Evolutionary conservation across 768 basidiomycete species (phyloP).

Genomic region (Clavaria fumosa): DNA sequence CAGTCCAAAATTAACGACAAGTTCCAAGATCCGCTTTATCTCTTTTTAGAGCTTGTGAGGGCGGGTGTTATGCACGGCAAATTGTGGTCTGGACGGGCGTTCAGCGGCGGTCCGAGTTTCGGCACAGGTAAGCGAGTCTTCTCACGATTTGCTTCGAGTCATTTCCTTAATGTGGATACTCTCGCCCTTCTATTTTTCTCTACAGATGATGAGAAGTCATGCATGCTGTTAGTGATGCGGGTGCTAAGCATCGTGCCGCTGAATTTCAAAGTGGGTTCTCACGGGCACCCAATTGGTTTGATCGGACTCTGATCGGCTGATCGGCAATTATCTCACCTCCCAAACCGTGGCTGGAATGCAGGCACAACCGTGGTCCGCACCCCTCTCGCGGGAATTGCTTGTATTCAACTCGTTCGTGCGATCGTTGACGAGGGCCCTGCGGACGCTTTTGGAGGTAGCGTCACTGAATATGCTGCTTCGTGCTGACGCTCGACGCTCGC

Average conservation of each 20-base stretch:
- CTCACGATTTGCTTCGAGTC: constrained; percentile 21
- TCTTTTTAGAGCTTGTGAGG: constrained; percentile 89
- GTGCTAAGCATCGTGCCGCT: constrained; percentile 90
- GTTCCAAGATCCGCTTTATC: constrained; percentile 91
- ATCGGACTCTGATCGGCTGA: constrained; percentile 1
- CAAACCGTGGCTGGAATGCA: no score
- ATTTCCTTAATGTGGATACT: constrained; percentile 10
- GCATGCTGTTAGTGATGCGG: constrained; percentile 93
- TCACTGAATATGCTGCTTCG: constrained; percentile 88
- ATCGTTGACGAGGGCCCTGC: constrained; percentile 76
- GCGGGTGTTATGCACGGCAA: constrained; percentile 97
- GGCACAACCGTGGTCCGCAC: constrained; percentile 89
- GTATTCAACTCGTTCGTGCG: constrained; percentile 98
- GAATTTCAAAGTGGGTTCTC: constrained; percentile 88
- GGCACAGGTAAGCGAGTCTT: constrained; percentile 50
- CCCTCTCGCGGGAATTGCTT: constrained; percentile 87
- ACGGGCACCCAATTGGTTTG: no score
- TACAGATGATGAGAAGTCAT: constrained; percentile 83
- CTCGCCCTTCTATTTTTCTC: constrained; percentile 15
- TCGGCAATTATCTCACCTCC: constrained; percentile 9
- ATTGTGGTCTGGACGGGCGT: constrained; percentile 73
- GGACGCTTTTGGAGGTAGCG: constrained; percentile 81
- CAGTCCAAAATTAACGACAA: constrained; percentile 84
- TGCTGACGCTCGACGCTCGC: constrained; percentile 67
- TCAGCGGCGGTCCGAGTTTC: constrained; percentile 92